Conservation (phyloP, 805 yeast genomes). For the Huiozyma sinensis region DNA sequence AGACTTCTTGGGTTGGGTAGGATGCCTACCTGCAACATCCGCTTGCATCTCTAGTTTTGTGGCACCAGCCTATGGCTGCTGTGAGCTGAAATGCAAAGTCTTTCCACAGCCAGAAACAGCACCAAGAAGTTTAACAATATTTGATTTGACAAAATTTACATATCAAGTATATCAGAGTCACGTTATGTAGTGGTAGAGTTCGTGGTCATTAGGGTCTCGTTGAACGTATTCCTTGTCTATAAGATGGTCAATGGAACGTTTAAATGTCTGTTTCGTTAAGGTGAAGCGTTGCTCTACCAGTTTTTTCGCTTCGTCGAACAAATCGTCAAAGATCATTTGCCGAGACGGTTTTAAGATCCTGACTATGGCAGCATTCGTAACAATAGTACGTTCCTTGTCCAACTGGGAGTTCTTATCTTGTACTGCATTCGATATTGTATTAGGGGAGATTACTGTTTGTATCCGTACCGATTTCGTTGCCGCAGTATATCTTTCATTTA, state of each 20-base stretch:
- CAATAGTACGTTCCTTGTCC: conserved; percentile 52
- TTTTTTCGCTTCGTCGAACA: conserved; percentile 54
- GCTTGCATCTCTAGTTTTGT: too few relatives aligned
- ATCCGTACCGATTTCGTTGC: conserved; percentile 64
- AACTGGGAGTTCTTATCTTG: conserved; percentile 37
- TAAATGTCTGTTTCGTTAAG: conserved; percentile 58
- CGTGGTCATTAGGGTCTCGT: conserved; percentile 51
- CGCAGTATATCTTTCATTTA: conserved; percentile 61
- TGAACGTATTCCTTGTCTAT: conserved; percentile 74
- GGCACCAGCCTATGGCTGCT: too few relatives aligned
- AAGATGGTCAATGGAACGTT: conserved; percentile 61
- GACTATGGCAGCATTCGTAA: conserved; percentile 78
- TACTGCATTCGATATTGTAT: not conserved
- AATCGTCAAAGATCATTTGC: conserved; percentile 47
- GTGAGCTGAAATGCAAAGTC: too few relatives aligned
- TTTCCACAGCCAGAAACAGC: too few relatives aligned
- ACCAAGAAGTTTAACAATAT: too few relatives aligned
- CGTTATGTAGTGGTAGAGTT: conserved; percentile 7
- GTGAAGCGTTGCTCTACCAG: conserved; percentile 54
- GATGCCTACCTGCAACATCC: too few relatives aligned
- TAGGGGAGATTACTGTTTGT: conserved; percentile 9
- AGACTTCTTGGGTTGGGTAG: too few relatives aligned
- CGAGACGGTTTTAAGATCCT: conserved; percentile 77
- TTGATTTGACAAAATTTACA: too few relatives aligned
- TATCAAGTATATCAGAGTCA: not conserved